Percentiles rank a stretch among this genome's conserved stretches.
Conservation (phyloP, 805 yeast species). For the Yamadazyma insecticola region DNA sequence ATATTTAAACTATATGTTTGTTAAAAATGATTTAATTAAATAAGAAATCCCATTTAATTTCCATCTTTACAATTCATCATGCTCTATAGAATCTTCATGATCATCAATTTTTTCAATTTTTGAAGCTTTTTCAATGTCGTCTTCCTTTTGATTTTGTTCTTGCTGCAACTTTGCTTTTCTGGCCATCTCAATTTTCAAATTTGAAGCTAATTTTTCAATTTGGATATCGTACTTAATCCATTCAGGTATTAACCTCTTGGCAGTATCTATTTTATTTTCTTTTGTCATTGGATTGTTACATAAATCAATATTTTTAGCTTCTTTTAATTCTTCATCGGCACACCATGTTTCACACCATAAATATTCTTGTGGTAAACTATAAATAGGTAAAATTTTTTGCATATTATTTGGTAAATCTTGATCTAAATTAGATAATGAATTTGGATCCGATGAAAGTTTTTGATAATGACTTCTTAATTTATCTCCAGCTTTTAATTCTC, state of each 20-base stretch:
- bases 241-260: constrained; percentile 72
- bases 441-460: constrained; percentile 69
- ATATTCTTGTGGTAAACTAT: constrained; percentile 78
- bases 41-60: too few relatives aligned
- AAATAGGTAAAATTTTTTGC: constrained; percentile 63
- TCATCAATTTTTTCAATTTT: not conserved
- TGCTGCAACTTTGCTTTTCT: not conserved
- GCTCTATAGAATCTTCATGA: not conserved
- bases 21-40: too few relatives aligned
- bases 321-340: constrained; percentile 51
- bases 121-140: not conserved
- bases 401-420: constrained; percentile 92
- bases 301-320: constrained; percentile 76
- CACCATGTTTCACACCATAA: constrained; percentile 96
- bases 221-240: constrained; percentile 67
- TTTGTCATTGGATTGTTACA: constrained; percentile 82
- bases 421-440: constrained; percentile 76
- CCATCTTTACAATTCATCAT: constrained; percentile 6
- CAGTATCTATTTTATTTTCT: constrained; percentile 73
- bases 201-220: constrained; percentile 9
- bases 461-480: constrained; percentile 80
- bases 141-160: not conserved
- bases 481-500: constrained; percentile 73
- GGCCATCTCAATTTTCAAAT: not conserved
- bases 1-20: too few relatives aligned